These are phyloP conservation scores for Calocybe cyanea DNA, from an alignment of 768 basidiomycete species.

Conservation along the genomic window DNA sequence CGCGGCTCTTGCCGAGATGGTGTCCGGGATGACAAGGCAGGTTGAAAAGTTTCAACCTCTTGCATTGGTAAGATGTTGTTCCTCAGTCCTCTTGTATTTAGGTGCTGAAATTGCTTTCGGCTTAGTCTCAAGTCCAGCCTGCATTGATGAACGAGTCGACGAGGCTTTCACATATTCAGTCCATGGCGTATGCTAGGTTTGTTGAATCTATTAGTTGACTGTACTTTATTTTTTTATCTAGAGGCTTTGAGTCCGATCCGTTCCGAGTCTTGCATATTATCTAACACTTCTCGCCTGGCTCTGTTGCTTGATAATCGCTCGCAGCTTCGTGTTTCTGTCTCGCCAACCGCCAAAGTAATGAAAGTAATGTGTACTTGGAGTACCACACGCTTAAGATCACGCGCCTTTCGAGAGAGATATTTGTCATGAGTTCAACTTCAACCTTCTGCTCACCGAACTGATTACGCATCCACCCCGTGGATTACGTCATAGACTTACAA, in stretches of 20 bases:
- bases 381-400: no score
- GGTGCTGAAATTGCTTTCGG: constrained; percentile 15
- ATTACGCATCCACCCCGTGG: no score
- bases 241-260: not conserved
- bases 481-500: no score
- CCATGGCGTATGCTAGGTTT: constrained; percentile 62
- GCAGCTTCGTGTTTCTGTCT: no score
- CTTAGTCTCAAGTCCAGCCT: constrained; percentile 41
- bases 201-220: constrained; percentile 45
- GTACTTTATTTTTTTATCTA: not conserved
- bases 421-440: no score
- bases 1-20: constrained; percentile 73
- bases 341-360: no score
- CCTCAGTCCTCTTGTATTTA: constrained; percentile 10
- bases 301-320: no score
- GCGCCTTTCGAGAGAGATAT: no score
- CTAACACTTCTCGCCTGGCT: no score
- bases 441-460: no score
- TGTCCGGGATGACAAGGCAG: constrained; percentile 51
- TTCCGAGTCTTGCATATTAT: not conserved
- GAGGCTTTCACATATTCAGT: constrained; percentile 59
- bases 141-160: constrained; percentile 52
- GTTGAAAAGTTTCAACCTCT: constrained; percentile 60
- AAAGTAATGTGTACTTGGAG: no score
- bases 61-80: constrained; percentile 45